phyloP scores from a whole-genome alignment of 176 grass and related monocot species.

The Raddia distichophylla region DNA sequence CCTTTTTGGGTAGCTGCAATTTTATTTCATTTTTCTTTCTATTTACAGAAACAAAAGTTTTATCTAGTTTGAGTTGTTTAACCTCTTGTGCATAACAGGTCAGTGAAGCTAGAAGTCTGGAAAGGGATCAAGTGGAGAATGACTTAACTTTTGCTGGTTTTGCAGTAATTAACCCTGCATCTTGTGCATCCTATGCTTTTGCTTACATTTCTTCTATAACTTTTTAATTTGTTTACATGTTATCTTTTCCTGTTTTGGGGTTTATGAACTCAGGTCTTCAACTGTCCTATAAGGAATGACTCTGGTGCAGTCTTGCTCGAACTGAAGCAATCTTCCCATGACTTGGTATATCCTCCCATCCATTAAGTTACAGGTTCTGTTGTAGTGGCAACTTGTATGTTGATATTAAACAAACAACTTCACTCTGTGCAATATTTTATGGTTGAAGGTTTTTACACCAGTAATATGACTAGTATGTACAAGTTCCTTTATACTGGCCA shows the following conservation, averaged over 20 bases:
- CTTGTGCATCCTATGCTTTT: slow-evolving; percentile 10
- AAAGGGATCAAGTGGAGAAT: slow-evolving; percentile 85
- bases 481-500: background rate
- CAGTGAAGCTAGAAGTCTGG: slow-evolving; percentile 92
- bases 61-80: slow-evolving; percentile 20
- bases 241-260: background rate
- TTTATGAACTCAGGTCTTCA: slow-evolving; percentile 78
- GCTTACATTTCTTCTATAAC: background rate
- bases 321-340: slow-evolving; percentile 91
- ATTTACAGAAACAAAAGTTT: slow-evolving; percentile 14
- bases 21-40: slow-evolving; percentile 28
- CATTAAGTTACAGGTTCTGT: background rate
- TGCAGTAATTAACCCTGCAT: slow-evolving; percentile 58
- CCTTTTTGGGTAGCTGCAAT: slow-evolving; percentile 12
- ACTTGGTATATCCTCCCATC: slow-evolving; percentile 71
- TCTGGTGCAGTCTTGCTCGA: slow-evolving; percentile 78
- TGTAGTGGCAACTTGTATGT: background rate
- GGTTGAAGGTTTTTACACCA: background rate
- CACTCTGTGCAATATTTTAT: slow-evolving; percentile 4
- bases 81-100: slow-evolving; percentile 63
- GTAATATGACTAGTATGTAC: slow-evolving; percentile 8
- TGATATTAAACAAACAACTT: background rate
- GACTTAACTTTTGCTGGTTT: slow-evolving; percentile 94
- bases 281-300: slow-evolving; percentile 92
- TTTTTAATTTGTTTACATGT: slow-evolving; percentile 19